Percentiles rank a stretch among this genome's conserved stretches.
Evolutionary conservation across 257 asterid species (phyloP).

Genomic region (Haberlea rhodopensis): DNA sequence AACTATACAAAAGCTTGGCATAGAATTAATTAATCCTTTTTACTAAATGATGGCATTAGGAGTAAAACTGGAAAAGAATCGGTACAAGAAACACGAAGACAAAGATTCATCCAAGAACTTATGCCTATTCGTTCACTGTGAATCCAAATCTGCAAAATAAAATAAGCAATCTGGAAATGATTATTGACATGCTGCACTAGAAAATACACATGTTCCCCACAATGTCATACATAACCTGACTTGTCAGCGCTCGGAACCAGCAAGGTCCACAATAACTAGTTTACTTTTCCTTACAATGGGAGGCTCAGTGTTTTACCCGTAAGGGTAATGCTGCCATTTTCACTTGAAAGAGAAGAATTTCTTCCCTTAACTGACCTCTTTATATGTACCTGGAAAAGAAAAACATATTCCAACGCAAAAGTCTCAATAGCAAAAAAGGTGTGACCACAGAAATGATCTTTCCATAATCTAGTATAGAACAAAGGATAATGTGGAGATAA

Average conservation of each 20-base stretch:
- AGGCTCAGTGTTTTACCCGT: constrained; percentile 55
- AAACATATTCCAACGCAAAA: constrained; percentile 15
- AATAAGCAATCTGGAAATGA: neutral
- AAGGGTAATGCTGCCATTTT: constrained; percentile 50
- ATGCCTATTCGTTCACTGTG: neutral
- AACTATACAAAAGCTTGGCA: neutral
- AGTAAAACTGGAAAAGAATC: too few relatives aligned
- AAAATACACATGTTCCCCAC: constrained; percentile 5
- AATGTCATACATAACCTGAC: constrained; percentile 50
- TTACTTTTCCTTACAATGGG: constrained; percentile 74
- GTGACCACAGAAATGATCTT: constrained; percentile 9
- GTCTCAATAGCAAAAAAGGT: constrained; percentile 7
- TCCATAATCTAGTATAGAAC: neutral
- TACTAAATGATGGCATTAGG: neutral
- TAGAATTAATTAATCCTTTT: too few relatives aligned
- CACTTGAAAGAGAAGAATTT: constrained; percentile 47
- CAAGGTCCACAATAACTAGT: constrained; percentile 83
- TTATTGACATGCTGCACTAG: constrained; percentile 8
- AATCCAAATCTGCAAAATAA: neutral
- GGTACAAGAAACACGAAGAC: neutral
- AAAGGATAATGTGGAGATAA: constrained; percentile 13
- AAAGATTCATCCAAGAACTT: constrained; percentile 18
- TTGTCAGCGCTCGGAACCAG: constrained; percentile 92
- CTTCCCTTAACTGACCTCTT: constrained; percentile 72
- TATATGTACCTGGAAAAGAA: constrained; percentile 50